Percentiles rank a stretch among this genome's conserved stretches.
Conservation (phyloP, 768 basidiomycete species). For the Floccularia luteovirens region DNA sequence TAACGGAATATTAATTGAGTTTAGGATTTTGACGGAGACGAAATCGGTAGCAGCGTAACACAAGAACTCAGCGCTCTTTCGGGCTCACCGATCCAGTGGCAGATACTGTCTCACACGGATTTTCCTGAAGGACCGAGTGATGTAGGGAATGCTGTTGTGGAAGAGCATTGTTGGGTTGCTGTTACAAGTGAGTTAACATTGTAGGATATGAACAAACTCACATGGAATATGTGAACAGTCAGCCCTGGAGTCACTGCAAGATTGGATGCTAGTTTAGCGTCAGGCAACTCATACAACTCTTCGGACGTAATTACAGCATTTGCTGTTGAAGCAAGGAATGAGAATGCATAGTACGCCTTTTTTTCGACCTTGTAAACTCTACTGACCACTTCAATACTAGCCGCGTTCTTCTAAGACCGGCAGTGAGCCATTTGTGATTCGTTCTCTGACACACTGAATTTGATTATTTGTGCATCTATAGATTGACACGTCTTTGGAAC, state of each 20-base stretch:
- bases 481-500: not conserved
- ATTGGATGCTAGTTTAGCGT: constrained; percentile 27
- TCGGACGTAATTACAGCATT: constrained; percentile 41
- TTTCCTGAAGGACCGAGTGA: constrained; percentile 38
- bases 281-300: constrained; percentile 38
- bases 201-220: not conserved
- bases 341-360: constrained; percentile 48
- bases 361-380: not conserved
- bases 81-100: constrained; percentile 35
- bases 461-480: not conserved
- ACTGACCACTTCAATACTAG: constrained; percentile 10
- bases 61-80: constrained; percentile 22
- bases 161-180: constrained; percentile 48
- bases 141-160: constrained; percentile 33
- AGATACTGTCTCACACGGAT: constrained; percentile 25
- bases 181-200: constrained; percentile 35
- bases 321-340: constrained; percentile 43
- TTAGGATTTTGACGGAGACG: constrained; percentile 55
- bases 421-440: constrained; percentile 13
- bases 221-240: constrained; percentile 22
- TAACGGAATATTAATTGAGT: not conserved
- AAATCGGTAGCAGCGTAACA: constrained; percentile 39
- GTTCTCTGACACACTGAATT: not conserved
- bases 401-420: constrained; percentile 21
- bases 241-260: constrained; percentile 30